Base-by-base conservation (phyloP, 2,329 filamentous ascomycete species). In the Xylariomycetidae sp. region DNA sequence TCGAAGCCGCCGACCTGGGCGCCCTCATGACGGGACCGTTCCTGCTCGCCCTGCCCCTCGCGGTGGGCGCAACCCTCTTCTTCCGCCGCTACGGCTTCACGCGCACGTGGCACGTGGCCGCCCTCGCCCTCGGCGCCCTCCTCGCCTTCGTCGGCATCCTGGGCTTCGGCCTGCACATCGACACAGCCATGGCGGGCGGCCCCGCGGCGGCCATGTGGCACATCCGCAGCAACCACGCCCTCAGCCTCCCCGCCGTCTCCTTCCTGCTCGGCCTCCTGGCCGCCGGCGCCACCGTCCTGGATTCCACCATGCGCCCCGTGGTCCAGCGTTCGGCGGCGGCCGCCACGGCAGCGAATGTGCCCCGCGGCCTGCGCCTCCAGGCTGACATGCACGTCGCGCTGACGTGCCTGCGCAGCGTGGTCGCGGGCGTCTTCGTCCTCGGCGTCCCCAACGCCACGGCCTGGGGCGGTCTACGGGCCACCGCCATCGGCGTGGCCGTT, bases 331-430 rank as follows among this genome's bases (percentile, higher is more conserved):
- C 67, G 19, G 64, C 68, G 6, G 62, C 64, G 28, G 10, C 15
- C 10, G 26, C 68, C 40, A 72, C 68, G 0, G 65, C 60, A 3
- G 58, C 64, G 5, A 72, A 61, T 47, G 55, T 72, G 16, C 56
- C 55, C n/a, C 53, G 64, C 10, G 61, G 61, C 16, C 57, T 69
- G 32, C 63, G 68, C 19, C 67, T 60, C 44, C 64, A 63, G 12
- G 59, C 59, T 10, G 68, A 74, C 42, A 73, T 74, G 69, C 53
- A 61, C 17, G 61, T 57, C 4, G 64, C 57, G 19, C 56, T 70
- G 3, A 39, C 52, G 2, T 56, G 63, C 23, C 60, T 66, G 53
- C 59, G 65, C 15, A 58, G 52, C 10, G 29, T 71, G 12, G 46
- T 59, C 4, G 57, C 61, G 0, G 70, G 68, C 5, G 49, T 61